Evolutionary conservation across 177 flowering plant genomes (phyloP).

Genomic region (Vitis hybrid): DNA sequence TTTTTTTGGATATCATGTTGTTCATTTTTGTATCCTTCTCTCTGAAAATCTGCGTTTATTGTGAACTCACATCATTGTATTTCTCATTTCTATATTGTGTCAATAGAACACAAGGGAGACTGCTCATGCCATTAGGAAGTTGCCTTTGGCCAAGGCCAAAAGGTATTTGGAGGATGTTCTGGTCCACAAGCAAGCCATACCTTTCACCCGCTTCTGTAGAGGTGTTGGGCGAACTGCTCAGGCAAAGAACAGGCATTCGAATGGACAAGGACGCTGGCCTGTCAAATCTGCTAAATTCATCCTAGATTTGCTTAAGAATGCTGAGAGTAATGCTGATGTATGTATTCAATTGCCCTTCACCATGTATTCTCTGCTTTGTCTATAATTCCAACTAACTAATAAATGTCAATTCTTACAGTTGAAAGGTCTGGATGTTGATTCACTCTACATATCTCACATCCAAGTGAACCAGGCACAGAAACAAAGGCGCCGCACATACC

Average conservation of each 20-base stretch:
- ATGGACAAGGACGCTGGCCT: constrained; percentile 98
- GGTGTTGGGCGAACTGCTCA: constrained; percentile 98
- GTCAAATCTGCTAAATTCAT: constrained; percentile 81
- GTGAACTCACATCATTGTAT: no score
- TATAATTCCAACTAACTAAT: not conserved
- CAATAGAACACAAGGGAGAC: constrained; percentile 87
- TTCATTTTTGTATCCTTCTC: no score
- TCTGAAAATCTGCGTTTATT: no score
- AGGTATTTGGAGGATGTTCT: constrained; percentile 88
- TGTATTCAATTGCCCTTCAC: not conserved
- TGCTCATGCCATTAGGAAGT: constrained; percentile 71
- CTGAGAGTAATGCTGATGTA: constrained; percentile 99
- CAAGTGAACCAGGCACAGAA: constrained; percentile 95
- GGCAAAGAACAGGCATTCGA: constrained; percentile 84
- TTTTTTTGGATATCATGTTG: no score
- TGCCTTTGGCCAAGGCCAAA: constrained; percentile 81
- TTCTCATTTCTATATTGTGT: no score
- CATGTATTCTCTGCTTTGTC: no score
- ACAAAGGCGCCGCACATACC: constrained; percentile 89
- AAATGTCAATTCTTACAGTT: constrained; percentile 34
- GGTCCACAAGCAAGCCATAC: constrained; percentile 90
- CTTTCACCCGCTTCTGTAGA: constrained; percentile 82
- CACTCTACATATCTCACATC: constrained; percentile 74
- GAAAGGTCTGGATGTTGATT: constrained; percentile 91
- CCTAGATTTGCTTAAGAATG: constrained; percentile 85